Evolutionary conservation across 164 flowering plant genomes (phyloP), one percentile per base, ranked within the genome.

Genomic region (Tinospora cordifolia): DNA sequence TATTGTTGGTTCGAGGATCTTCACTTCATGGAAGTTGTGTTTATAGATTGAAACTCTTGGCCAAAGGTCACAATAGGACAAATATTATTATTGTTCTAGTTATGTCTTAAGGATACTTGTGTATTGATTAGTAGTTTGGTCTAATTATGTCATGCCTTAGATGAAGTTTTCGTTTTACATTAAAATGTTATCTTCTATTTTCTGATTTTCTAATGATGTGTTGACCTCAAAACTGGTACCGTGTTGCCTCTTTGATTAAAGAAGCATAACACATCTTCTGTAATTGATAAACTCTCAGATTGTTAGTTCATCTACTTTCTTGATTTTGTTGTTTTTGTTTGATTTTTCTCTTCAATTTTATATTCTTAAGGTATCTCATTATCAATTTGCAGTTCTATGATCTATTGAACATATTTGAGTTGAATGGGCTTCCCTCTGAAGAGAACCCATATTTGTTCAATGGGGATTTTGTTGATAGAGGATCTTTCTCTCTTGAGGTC

Each of bases 401-500:
- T 74, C 85, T 94, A 64, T 59, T 92, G 73, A 92, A 94, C 79
- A 94, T 94, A 73, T 94, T 94, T 84, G 94, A 92, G 84, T 90
- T 94, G 65, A 94, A 92, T 83, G 98, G 99, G 26, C 90, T 94
- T 67, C 99, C 99, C 8, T 92, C 98, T 13, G 98, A 92, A 64
- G 98, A 92, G 71, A 94, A 94, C 75, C 99, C 99, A 0, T 94
- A 94, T 74, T 88, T 94, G 49, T 94, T 94, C 76, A 94, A 94
- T 80, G 99, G 99, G 19, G 98, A 94, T 79, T 94, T 94, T 80
- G 99, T 94, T 68, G 99, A 94, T 76, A 81, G 99, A 30, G 99
- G 99, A 39, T 94, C 99, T 64, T 94, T 94, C 77, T 94, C 99
- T 36, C 44, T 94, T 76, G 99, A 94, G 84, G 88, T 91, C 78